Evolutionary conservation across 176 grass and related monocot genomes (phyloP), one percentile per base, ranked within the genome.

Genomic region (Triticum urartu): DNA sequence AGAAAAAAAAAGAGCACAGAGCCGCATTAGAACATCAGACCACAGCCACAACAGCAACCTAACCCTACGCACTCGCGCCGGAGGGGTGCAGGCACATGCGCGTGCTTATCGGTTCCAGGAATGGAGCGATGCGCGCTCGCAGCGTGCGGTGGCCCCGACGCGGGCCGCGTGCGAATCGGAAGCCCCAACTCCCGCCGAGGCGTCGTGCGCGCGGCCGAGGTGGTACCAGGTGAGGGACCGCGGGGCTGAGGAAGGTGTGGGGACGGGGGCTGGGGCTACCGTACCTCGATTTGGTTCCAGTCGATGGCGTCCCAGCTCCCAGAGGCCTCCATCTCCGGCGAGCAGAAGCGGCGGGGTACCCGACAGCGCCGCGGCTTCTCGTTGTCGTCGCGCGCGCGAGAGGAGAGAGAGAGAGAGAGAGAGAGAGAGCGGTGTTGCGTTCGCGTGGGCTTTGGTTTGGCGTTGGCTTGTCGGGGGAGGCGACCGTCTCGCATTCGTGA

Each of bases 201-300:
- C 11, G 34, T 3, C 64, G 15, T 30, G 47, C 54, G 25, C 26
- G 12, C 30, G 64, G 4, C 11, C 6, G 65, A 17, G 72, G 26
- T 3, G 62, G 26, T 11, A 3, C 12, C 2, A n/a, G 24, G 17
- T 24, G 54, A 20, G 25, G 5, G 20, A 10, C 20, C 30, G 14
- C 24, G 11, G 0, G 58, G 20, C 12, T 11, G 8, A 15, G 25
- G 17, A 38, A 25, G n/a, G 21, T 11, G 43, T 21, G 72, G 8
- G 33, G 14, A 25, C 13, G n/a, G 4, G 67, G 33, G 9, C 8
- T 9, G 34, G 9, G 18, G 32, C 40, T 9, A 25, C 12, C 54
- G 63, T 70, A 89, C 90, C 83, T 89, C 87, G 83, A 92, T 89
- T 82, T 83, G 84, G 90, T 89, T 89, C 90, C 90, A 92, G 45